Percentiles rank a stretch among this genome's conserved stretches.
Conservation (phyloP, 192 early-diverging fungal genomes). For the Geranomyces michiganensis region DNA sequence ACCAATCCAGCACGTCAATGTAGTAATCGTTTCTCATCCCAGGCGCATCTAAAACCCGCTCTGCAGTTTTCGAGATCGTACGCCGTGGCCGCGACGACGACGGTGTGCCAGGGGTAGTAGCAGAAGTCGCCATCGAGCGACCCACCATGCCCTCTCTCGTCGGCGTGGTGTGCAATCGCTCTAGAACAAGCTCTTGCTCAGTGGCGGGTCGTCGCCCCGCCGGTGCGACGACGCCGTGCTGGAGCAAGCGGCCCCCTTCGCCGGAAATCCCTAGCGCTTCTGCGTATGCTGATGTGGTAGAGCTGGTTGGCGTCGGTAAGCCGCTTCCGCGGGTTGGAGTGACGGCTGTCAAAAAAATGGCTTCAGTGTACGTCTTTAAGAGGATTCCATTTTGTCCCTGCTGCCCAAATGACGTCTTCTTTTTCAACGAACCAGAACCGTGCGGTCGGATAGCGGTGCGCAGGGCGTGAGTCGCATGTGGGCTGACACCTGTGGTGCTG, state of each 20-base stretch:
- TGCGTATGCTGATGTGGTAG: slow-evolving; percentile 4
- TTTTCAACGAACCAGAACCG: neutral
- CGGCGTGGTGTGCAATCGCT: neutral
- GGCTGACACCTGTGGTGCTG: slow-evolving; percentile 8
- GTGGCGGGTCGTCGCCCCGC: neutral
- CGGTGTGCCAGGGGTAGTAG: neutral
- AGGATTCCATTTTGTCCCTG: neutral
- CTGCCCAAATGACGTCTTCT: too few relatives aligned
- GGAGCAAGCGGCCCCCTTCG: slow-evolving; percentile 9
- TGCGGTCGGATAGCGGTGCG: slow-evolving; percentile 7
- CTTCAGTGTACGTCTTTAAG: neutral
- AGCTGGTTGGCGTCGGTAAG: neutral
- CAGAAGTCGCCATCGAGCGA: neutral
- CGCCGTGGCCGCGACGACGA: neutral
- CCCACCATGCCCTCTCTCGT: neutral
- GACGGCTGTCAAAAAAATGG: neutral
- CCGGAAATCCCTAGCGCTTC: neutral
- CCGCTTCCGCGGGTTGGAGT: neutral
- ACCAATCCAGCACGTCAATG: slow-evolving; percentile 59
- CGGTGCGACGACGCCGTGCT: neutral
- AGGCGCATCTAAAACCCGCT: slow-evolving; percentile 87
- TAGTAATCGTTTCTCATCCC: slow-evolving; percentile 62
- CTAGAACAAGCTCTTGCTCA: neutral
- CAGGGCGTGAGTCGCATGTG: slow-evolving; percentile 10
- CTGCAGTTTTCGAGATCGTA: slow-evolving; percentile 46